Percentiles rank a stretch among this genome's conserved stretches.
Conservation (phyloP, 352 stramenopile species). For the Saprolegnia diclina region DNA sequence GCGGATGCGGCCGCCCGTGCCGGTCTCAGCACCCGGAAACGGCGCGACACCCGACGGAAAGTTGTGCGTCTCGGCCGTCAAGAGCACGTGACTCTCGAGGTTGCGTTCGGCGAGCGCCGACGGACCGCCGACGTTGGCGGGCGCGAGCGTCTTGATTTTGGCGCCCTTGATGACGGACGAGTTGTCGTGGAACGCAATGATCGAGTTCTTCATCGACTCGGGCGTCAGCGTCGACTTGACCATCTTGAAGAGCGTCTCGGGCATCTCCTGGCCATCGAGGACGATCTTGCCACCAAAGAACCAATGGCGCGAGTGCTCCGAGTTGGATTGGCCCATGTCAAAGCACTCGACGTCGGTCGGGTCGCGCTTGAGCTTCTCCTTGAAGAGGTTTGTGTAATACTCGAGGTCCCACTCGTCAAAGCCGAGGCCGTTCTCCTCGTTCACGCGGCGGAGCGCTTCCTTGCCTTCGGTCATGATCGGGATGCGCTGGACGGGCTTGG, state of each 20-base stretch:
- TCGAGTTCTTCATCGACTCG: conserved; percentile 86
- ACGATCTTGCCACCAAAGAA: conserved; percentile 99
- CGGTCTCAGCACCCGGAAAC: conserved; percentile 95
- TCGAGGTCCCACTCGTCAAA: conserved; percentile 99
- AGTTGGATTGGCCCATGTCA: conserved; percentile 98
- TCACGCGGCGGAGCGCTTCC: conserved; percentile 93
- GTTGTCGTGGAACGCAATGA: conserved; percentile 99
- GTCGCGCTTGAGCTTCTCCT: conserved; percentile 95
- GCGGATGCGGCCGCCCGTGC: conserved; percentile 95
- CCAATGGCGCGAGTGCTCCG: conserved; percentile 99
- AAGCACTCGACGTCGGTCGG: conserved; percentile 99
- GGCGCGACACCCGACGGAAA: conserved; percentile 95
- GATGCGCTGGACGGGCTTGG: conserved; percentile 85
- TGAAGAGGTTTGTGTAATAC: conserved; percentile 97
- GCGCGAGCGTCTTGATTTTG: conserved; percentile 79
- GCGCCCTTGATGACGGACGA: conserved; percentile 95
- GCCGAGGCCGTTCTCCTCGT: conserved; percentile 90
- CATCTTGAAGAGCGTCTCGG: conserved; percentile 98
- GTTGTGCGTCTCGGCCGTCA: conserved; percentile 99
- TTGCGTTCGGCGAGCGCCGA: conserved; percentile 57
- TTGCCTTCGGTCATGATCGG: conserved; percentile 94
- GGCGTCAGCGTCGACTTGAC: conserved; percentile 96
- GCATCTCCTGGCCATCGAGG: conserved; percentile 94
- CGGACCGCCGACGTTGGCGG: conserved; percentile 54
- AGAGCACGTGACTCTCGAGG: conserved; percentile 91